Evolutionary conservation across 768 basidiomycete species (phyloP), one percentile per base, ranked within the genome.

Genomic region (Mycena polygramma): DNA sequence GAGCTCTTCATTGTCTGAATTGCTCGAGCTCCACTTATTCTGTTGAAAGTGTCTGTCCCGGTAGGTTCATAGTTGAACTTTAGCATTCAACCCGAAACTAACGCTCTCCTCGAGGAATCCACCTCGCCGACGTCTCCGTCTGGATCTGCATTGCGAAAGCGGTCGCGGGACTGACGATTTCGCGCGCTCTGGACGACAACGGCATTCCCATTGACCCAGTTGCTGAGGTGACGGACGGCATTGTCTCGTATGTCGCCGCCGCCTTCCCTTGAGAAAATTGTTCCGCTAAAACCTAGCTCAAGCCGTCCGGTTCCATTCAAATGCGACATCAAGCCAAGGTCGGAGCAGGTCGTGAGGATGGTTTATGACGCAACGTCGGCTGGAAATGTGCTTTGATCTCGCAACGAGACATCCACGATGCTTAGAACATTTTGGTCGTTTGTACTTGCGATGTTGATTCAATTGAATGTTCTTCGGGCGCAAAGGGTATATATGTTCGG

Each of bases 161-260:
- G 24, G 73, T 77, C 26, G 73, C 77, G 9, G 68, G 69, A 22
- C 71, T 77, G 55, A 57, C 73, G 22, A 76, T 78, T 46, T 55
- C 65, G 6, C 71, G 73, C n/a, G 74, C 77, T 11, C 10, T 70
- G 26, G 76, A 77, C 26, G 68, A 57, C 24, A 26, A 73, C 17
- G 78, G 79, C 2, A n/a, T 63, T 8, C 57, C 58, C 14, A 76
- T 78, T 53, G 70, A 71, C 36, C 73, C 74, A 2, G 57, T 66
- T 13, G 65, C 64, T 3, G 69, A 77, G 6, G 67, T 57, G 26
- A 74, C 73, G 1, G 68, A 66, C 46, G 75, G 73, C 7, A 73
- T 74, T 30, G 63, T 76, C 58, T 46, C 61, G 72, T 76, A 35
- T 14, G 63, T 68, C 20, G 22, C 14, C n/a, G 10, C 24, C 1